Evolutionary conservation across 108 stramenopile species (phyloP).

Genomic region (Fragilariopsis cylindrus): DNA sequence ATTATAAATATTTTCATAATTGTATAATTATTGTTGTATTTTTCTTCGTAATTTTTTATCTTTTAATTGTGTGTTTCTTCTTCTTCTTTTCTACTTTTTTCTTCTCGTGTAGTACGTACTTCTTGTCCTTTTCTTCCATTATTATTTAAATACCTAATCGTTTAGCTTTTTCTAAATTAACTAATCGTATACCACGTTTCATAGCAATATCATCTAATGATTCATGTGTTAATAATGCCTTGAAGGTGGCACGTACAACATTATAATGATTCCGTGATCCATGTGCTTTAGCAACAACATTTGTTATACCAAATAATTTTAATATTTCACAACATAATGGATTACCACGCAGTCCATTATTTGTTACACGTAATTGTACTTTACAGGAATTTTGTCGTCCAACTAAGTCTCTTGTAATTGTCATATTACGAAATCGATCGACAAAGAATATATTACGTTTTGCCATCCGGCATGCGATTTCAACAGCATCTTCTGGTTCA

Average conservation of each 20-base stretch:
- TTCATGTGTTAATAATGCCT: conserved; percentile 89
- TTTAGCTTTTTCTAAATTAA: conserved; percentile 76
- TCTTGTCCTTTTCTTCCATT: no score
- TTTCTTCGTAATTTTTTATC: no score
- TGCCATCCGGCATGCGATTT: conserved; percentile 72
- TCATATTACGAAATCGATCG: conserved; percentile 76
- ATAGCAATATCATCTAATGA: conserved; percentile 87
- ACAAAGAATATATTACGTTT: conserved; percentile 89
- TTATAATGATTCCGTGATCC: conserved; percentile 86
- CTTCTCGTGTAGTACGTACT: no score
- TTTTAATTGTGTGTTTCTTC: no score
- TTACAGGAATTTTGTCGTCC: conserved; percentile 92
- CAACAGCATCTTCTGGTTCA: conserved; percentile 82
- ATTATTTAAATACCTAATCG: conserved; percentile 60
- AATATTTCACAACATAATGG: conserved; percentile 75
- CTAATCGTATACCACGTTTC: conserved; percentile 84
- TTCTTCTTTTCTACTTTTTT: no score
- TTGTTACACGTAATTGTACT: conserved; percentile 71
- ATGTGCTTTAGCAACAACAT: conserved; percentile 77
- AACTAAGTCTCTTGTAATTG: conserved; percentile 74
- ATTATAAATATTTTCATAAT: no score
- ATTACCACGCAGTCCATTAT: conserved; percentile 75
- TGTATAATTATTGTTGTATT: no score
- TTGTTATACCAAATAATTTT: conserved; percentile 82
- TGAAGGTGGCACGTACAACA: conserved; percentile 90